Evolutionary conservation across 768 basidiomycete species (phyloP), one percentile per base, ranked within the genome.

Genomic region (Thelephora ganbajun): DNA sequence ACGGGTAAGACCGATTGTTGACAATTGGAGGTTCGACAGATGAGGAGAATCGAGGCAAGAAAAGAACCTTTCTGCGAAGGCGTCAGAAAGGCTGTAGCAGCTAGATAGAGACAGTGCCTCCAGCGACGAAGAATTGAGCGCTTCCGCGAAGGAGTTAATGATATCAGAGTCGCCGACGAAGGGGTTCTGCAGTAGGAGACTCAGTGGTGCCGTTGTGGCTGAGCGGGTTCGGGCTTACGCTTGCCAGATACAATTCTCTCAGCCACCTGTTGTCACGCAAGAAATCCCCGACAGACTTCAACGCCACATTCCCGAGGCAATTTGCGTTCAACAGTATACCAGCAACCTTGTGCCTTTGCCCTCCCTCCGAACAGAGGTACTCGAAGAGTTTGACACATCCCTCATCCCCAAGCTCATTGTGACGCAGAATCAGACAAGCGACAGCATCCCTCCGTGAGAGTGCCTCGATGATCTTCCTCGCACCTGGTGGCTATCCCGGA

Each of bases 291-390:
- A 83, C 71, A n/a, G 74, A 70, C 42, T 65, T 56, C 4, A 83
- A 67, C 5, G 79, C 78, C 33, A 58, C 57, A 54, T 79, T 67
- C 7, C 78, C 72, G 23, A 83, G 74, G 7, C 58, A 57, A 50
- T 78, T 80, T 2, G 68, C 66, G 45, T 78, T 80, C 47, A 83
- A 65, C 50, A 67, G 71, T 30, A 83, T 73, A 53, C 79, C 74
- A 1, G 63, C 60, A 48, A 83, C 69, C 43, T 57, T 58, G 53
- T 76, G 67, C 48, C 58, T 61, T 49, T 62, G 60, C 16, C 76
- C 79, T 14, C 63, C 59, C 5, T 63, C 57, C 11, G 80, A 80
- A 22, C 61, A 50, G 6, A 83, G 64, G 55, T 74, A 82, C 14
- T 61, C 60, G 56, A 81, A 77, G 7, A 83, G 61, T 19, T 65